These are phyloP conservation scores for Elsinoe arachidis DNA, from an alignment of 2,329 filamentous ascomycete species.

Conservation along the genomic window DNA sequence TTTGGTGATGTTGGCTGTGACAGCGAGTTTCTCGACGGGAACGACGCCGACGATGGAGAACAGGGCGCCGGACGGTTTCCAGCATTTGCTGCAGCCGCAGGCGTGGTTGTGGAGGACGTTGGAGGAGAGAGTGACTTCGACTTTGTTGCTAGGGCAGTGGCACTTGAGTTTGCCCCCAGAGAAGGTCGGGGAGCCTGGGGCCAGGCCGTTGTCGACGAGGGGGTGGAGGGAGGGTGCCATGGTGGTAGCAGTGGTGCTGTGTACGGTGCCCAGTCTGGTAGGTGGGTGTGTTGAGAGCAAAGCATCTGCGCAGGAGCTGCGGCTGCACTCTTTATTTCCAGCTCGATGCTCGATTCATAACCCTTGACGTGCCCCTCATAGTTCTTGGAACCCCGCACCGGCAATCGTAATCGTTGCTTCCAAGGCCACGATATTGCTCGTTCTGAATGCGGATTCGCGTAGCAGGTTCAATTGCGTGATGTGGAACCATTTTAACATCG, in stretches of 20 bases:
- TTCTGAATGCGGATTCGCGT: neutral
- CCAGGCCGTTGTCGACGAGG: slow-evolving; percentile 52
- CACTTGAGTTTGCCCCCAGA: slow-evolving; percentile 54
- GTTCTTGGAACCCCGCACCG: slow-evolving; percentile 8
- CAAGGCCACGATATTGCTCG: neutral
- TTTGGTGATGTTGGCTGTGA: slow-evolving; percentile 52
- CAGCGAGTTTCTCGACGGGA: slow-evolving; percentile 44
- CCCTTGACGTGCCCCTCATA: slow-evolving; percentile 6
- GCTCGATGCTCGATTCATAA: neutral
- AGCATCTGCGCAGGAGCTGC: neutral
- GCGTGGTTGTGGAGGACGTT: slow-evolving; percentile 62
- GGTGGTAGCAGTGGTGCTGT: neutral
- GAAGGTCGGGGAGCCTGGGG: slow-evolving; percentile 47
- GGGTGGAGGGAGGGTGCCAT: slow-evolving; percentile 48
- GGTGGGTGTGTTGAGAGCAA: neutral
- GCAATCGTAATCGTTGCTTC: neutral
- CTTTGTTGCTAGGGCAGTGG: slow-evolving; percentile 47
- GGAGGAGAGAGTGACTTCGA: slow-evolving; percentile 49
- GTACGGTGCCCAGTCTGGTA: neutral
- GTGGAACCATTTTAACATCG: neutral
- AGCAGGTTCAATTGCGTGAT: neutral
- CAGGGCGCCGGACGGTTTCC: slow-evolving; percentile 56
- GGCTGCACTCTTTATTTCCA: neutral
- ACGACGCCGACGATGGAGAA: slow-evolving; percentile 58
- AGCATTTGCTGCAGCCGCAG: slow-evolving; percentile 65